Evolutionary conservation across 192 early-diverging fungal genomes (phyloP).

Genomic region (Thamnidium elegans): DNA sequence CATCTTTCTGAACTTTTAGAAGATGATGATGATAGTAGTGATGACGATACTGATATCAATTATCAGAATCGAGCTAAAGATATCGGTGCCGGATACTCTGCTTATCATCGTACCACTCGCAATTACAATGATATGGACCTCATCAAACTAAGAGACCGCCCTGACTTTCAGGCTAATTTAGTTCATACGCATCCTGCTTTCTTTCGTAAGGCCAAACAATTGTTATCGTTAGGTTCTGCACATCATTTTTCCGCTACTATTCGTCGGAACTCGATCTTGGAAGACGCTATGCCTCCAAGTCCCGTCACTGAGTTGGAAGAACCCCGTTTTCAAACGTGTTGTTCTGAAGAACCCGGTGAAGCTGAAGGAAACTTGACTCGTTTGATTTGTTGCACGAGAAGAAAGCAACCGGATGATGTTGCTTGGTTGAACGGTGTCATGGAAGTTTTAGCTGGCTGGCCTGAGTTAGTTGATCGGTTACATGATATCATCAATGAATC

Average conservation of each 20-base stretch:
- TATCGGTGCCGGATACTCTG: neutral
- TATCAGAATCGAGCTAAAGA: neutral
- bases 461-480: conserved; percentile 25
- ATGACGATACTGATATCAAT: neutral
- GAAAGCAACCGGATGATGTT: conserved; percentile 27
- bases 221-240: neutral
- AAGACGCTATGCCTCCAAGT: conserved; percentile 12
- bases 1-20: conserved; percentile 4
- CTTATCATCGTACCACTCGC: neutral
- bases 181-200: conserved; percentile 14
- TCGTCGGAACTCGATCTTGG: conserved; percentile 19
- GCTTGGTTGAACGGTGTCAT: conserved; percentile 30
- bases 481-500: conserved; percentile 25
- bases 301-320: conserved; percentile 3
- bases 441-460: conserved; percentile 31
- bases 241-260: neutral
- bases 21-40: conserved; percentile 4
- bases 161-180: conserved; percentile 5
- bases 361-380: conserved; percentile 20
- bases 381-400: conserved; percentile 19
- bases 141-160: neutral
- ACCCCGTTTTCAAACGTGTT: conserved; percentile 13
- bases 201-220: conserved; percentile 14
- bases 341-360: conserved; percentile 7
- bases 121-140: neutral